Evolutionary conservation across 2,329 filamentous ascomycete genomes (phyloP).

Genomic region (Colletotrichum liriopes): DNA sequence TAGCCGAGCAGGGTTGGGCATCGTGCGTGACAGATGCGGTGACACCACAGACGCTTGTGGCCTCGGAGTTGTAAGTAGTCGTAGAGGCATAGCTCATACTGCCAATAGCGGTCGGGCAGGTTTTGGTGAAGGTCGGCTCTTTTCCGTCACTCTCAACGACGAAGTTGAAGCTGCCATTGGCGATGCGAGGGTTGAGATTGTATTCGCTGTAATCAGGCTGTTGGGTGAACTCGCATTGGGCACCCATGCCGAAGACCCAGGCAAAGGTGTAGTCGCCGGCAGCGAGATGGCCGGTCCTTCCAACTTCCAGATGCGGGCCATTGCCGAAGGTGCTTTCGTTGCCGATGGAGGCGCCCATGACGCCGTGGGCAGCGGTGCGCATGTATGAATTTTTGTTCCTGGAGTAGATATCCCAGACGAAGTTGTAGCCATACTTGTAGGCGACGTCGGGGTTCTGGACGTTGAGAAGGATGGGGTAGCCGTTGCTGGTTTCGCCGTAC

Average conservation of each 20-base stretch:
- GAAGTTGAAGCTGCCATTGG: conserved; percentile 42
- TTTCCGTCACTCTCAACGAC: conserved; percentile 32
- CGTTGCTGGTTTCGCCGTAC: conserved; percentile 36
- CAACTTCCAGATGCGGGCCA: conserved; percentile 35
- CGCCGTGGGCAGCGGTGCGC: conserved; percentile 39
- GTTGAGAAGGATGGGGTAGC: conserved; percentile 40
- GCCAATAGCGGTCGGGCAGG: conserved; percentile 37
- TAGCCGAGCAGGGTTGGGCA: conserved; percentile 37
- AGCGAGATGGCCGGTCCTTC: conserved; percentile 35
- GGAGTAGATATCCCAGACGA: conserved; percentile 41
- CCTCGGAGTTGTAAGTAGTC: conserved; percentile 39
- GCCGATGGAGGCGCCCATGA: conserved; percentile 30
- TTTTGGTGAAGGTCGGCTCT: conserved; percentile 40
- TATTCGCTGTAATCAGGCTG: conserved; percentile 40
- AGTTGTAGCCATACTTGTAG: conserved; percentile 41
- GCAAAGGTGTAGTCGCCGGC: conserved; percentile 42
- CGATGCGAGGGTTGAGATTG: conserved; percentile 39
- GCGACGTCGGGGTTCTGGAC: conserved; percentile 41
- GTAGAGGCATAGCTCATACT: conserved; percentile 39
- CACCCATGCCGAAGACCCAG: conserved; percentile 39
- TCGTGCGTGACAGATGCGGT: conserved; percentile 41
- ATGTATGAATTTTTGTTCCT: conserved; percentile 38
- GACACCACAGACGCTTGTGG: conserved; percentile 41
- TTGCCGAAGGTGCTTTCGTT: conserved; percentile 39
- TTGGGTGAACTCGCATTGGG: conserved; percentile 40